A percentile compares a stretch with the other conserved stretches of the same genome.
These are phyloP conservation scores for Aspergillus pseudonomiae DNA, from an alignment of 2,329 filamentous ascomycete species.

Conservation along the genomic window DNA sequence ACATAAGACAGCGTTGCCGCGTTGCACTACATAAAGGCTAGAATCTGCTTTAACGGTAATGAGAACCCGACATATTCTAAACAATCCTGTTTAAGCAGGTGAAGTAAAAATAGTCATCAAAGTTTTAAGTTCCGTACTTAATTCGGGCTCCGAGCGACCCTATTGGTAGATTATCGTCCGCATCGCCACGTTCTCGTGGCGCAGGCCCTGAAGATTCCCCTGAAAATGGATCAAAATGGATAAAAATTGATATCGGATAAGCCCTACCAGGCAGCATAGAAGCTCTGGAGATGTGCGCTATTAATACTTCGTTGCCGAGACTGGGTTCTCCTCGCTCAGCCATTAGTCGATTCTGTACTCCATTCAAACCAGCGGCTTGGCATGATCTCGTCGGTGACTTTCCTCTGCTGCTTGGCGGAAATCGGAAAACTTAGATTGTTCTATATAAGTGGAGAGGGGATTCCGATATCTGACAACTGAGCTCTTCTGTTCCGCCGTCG, in stretches of 20 bases:
- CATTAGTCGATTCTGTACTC: background rate
- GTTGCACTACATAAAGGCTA: too few species aligned
- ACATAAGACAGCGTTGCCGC: too few species aligned
- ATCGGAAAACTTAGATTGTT: background rate
- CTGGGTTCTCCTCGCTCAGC: background rate
- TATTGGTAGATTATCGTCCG: background rate
- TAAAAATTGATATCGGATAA: background rate
- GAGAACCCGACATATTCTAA: too few species aligned
- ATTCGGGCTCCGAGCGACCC: background rate
- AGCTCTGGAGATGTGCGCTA: background rate
- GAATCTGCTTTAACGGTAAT: too few species aligned
- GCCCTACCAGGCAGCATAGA: background rate
- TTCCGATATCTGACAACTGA: background rate
- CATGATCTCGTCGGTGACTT: background rate
- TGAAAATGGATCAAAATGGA: background rate
- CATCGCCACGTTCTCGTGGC: background rate
- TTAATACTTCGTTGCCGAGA: background rate
- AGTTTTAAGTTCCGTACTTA: background rate
- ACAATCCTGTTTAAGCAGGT: too few species aligned
- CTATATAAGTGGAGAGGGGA: background rate
- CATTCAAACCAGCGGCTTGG: background rate
- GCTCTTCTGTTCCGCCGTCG: background rate
- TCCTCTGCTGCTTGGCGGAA: background rate
- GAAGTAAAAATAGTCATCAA: background rate
- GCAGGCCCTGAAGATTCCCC: background rate